Evolutionary conservation across 73 alveolate genomes (phyloP).

Genomic region (Blepharisma stoltei): DNA sequence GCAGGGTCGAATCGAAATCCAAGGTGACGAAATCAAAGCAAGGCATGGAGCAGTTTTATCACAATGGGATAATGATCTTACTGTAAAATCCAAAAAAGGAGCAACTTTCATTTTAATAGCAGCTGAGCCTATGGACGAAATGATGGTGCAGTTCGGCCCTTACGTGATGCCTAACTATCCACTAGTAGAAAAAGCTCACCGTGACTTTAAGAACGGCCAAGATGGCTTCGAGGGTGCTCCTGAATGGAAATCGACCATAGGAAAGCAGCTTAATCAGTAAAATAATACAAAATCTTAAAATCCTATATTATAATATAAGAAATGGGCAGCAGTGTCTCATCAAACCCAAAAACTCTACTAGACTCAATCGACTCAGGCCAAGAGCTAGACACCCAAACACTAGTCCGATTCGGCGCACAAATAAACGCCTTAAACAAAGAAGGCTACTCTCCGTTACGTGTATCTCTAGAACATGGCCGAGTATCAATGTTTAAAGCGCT

Average conservation of each 20-base stretch:
- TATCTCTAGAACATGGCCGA: neutral
- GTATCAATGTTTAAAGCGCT: neutral
- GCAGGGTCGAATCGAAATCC: conserved; percentile 46
- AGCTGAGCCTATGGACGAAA: conserved; percentile 60
- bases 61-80: conserved; percentile 31
- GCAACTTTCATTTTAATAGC: conserved; percentile 49
- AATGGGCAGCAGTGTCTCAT: no score
- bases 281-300: no score
- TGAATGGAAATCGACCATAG: conserved; percentile 55
- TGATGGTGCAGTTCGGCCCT: conserved; percentile 54
- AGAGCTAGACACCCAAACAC: no score
- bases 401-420: no score
- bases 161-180: conserved; percentile 58
- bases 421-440: no score
- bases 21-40: conserved; percentile 23
- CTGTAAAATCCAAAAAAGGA: conserved; percentile 1
- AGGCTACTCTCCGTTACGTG: neutral
- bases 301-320: no score
- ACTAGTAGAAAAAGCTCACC: conserved; percentile 45
- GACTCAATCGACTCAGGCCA: no score
- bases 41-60: conserved; percentile 34
- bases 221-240: conserved; percentile 81
- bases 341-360: no score
- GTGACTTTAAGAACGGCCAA: conserved; percentile 48
- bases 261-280: conserved; percentile 10